Percentiles rank a stretch among this genome's conserved stretches.
Evolutionary conservation across 2,329 filamentous ascomycete species (phyloP).

Genomic region (Fusarium nygamai): DNA sequence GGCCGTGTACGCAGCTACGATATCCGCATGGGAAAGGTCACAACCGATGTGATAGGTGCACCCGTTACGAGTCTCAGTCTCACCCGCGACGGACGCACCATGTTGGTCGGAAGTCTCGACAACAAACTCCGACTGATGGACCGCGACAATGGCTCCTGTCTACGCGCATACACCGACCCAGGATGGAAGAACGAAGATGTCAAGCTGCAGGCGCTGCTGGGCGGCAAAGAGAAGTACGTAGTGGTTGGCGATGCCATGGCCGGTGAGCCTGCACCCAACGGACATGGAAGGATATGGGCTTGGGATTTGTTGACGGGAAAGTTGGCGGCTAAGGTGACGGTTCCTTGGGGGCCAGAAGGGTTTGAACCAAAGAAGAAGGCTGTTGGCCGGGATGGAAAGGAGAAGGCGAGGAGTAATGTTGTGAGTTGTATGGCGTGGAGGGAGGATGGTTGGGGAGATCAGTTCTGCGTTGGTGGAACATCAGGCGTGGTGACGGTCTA

Average conservation of each 20-base stretch:
- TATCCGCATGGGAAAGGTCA: slow-evolving; percentile 76
- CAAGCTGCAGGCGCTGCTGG: slow-evolving; percentile 79
- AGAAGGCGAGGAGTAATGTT: slow-evolving; percentile 68
- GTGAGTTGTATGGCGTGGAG: slow-evolving; percentile 72
- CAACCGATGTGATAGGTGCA: slow-evolving; percentile 75
- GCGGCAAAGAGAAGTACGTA: slow-evolving; percentile 79
- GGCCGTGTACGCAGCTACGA: slow-evolving; percentile 86
- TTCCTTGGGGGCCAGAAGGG: slow-evolving; percentile 66
- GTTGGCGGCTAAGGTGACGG: slow-evolving; percentile 68
- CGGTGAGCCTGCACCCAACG: slow-evolving; percentile 39
- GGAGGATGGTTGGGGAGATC: slow-evolving; percentile 69
- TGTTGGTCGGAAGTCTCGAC: slow-evolving; percentile 81
- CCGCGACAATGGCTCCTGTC: slow-evolving; percentile 74
- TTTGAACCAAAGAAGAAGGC: slow-evolving; percentile 60
- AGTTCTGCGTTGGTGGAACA: slow-evolving; percentile 73
- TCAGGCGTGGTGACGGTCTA: slow-evolving; percentile 73
- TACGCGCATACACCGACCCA: slow-evolving; percentile 74
- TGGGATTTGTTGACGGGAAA: slow-evolving; percentile 87
- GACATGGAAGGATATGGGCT: slow-evolving; percentile 73
- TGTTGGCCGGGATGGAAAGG: slow-evolving; percentile 68
- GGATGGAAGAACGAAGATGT: slow-evolving; percentile 73
- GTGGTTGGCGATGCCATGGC: slow-evolving; percentile 80
- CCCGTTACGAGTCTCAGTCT: slow-evolving; percentile 80
- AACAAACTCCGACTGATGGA: slow-evolving; percentile 84
- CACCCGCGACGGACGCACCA: slow-evolving; percentile 76